A percentile compares a stretch with the other conserved stretches of the same genome.
Conservation (phyloP, 805 yeast genomes). For the Naumovozyma baii region DNA sequence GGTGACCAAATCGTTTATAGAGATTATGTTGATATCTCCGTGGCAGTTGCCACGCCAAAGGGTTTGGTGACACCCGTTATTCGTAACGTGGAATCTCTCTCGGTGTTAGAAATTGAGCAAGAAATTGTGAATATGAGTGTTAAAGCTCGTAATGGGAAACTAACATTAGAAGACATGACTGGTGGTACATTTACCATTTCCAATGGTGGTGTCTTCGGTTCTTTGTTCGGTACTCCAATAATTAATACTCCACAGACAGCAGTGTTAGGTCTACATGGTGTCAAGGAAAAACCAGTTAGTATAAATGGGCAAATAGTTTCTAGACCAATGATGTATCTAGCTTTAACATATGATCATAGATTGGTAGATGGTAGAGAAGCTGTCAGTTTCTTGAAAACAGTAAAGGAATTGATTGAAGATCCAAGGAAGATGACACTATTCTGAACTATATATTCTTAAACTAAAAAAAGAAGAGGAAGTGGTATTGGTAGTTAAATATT, state of each 20-base stretch:
- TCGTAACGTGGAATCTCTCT: constrained; percentile 88
- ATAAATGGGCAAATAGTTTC: constrained; percentile 92
- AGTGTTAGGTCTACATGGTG: constrained; percentile 94
- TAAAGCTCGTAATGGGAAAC: constrained; percentile 94
- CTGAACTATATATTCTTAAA: constrained; percentile 12
- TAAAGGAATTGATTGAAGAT: constrained; percentile 95
- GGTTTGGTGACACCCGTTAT: constrained; percentile 97
- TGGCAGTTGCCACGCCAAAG: constrained; percentile 98
- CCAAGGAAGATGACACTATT: constrained; percentile 91
- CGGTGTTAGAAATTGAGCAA: constrained; percentile 80
- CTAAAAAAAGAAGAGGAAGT: too few species aligned
- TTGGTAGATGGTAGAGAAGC: constrained; percentile 98
- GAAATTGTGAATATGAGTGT: constrained; percentile 74
- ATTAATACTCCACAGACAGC: constrained; percentile 98
- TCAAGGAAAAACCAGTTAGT: constrained; percentile 94
- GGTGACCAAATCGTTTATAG: constrained; percentile 90
- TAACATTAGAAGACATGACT: constrained; percentile 95
- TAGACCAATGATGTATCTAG: constrained; percentile 99
- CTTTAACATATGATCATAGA: constrained; percentile 97
- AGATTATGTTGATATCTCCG: constrained; percentile 90
- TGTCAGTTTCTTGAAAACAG: constrained; percentile 89
- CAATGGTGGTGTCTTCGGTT: constrained; percentile 98
- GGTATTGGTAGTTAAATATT: too few species aligned
- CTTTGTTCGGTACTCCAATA: constrained; percentile 95
- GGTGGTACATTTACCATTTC: constrained; percentile 99